These are phyloP conservation scores for Tilletia caries DNA, from an alignment of 1,284 basidiomycete genomes.

Conservation along the genomic window DNA sequence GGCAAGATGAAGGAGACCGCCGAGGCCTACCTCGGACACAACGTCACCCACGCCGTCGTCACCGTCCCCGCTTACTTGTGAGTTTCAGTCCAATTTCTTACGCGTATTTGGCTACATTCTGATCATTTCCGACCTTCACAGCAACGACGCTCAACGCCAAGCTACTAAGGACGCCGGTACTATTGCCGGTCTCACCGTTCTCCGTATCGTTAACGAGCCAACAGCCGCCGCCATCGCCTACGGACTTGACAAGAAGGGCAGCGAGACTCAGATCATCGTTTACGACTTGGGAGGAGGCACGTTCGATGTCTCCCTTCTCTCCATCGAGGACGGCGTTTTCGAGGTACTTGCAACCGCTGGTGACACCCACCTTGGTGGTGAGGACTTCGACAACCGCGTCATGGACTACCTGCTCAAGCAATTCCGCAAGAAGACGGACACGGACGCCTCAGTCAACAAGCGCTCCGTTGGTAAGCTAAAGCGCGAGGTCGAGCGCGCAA, in stretches of 20 bases:
- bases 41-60: constrained; percentile 92
- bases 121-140: neutral
- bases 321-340: constrained; percentile 94
- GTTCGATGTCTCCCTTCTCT: constrained; percentile 95
- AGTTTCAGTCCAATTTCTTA: neutral
- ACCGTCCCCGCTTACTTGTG: constrained; percentile 80
- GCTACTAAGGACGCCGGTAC: constrained; percentile 98
- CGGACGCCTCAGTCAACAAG: constrained; percentile 78
- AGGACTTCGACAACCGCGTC: constrained; percentile 89
- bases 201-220: constrained; percentile 98
- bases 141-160: constrained; percentile 96
- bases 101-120: too few species aligned
- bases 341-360: constrained; percentile 95
- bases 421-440: constrained; percentile 53
- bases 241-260: constrained; percentile 90
- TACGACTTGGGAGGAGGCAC: constrained; percentile 98
- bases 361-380: constrained; percentile 98
- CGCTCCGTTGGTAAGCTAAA: constrained; percentile 94
- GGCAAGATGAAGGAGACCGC: constrained; percentile 99
- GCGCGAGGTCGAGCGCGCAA: constrained; percentile 97
- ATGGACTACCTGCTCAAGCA: constrained; percentile 54
- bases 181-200: constrained; percentile 90
- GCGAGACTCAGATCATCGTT: constrained; percentile 92
- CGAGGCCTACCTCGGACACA: constrained; percentile 92
- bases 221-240: constrained; percentile 93